Percentiles rank a stretch among this genome's conserved stretches.
Evolutionary conservation across 2,329 filamentous ascomycete species (phyloP).

Genomic region (Davidsoniella eucalypti): DNA sequence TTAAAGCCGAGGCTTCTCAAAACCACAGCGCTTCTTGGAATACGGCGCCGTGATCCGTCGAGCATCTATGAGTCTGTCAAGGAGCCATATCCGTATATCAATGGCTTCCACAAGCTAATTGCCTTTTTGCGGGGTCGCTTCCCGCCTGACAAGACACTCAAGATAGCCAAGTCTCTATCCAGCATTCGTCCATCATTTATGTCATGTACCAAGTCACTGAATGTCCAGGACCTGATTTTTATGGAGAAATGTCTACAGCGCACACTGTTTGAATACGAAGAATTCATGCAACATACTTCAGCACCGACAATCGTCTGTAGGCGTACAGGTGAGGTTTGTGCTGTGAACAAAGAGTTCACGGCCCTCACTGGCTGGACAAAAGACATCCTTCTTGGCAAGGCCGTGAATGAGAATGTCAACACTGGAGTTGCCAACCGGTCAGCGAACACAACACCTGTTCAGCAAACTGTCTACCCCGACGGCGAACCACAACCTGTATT

Average conservation of each 20-base stretch:
- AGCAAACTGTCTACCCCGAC: conserved; percentile 24
- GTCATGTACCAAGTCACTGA: conserved; percentile 76
- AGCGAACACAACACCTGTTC: conserved; percentile 36
- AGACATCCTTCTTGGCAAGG: conserved; percentile 72
- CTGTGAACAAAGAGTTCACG: conserved; percentile 93
- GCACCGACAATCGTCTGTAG: conserved; percentile 86
- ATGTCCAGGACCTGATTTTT: conserved; percentile 77
- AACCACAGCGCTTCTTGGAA: conserved; percentile 29
- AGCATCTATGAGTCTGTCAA: conserved; percentile 79
- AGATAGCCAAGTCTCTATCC: conserved; percentile 74
- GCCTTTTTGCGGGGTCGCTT: conserved; percentile 66
- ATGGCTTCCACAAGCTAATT: conserved; percentile 77
- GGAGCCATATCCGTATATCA: conserved; percentile 80
- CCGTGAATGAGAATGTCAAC: conserved; percentile 78
- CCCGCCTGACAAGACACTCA: conserved; percentile 56
- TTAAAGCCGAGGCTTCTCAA: conserved; percentile 25
- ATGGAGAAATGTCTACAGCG: conserved; percentile 97
- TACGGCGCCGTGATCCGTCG: conserved; percentile 55
- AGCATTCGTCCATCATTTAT: conserved; percentile 89
- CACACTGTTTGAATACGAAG: conserved; percentile 81
- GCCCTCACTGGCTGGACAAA: conserved; percentile 89
- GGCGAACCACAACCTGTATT: conserved; percentile 62
- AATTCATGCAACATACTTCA: conserved; percentile 74
- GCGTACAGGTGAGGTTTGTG: conserved; percentile 84
- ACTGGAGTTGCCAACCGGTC: conserved; percentile 35